Base-by-base conservation (phyloP, 371 early-diverging fungal genomes). In the Rhizomucor miehei region DNA sequence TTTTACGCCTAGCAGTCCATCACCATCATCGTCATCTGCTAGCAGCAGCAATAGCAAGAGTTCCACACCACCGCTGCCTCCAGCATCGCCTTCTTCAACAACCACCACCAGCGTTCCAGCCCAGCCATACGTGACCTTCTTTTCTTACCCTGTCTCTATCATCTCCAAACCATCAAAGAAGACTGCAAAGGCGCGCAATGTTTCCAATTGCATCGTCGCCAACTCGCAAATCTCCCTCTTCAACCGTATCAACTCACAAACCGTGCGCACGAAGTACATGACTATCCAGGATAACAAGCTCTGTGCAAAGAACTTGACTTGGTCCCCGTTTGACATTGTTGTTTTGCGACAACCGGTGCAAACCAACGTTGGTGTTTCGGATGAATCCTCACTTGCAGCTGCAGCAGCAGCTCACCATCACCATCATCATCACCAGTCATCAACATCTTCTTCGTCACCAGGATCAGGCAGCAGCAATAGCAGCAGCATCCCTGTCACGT, bases 91-190 rank as follows among this genome's bases (percentile, higher is more conserved):
- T 16, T 29, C 29, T 29, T 29, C 3, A 3, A 5, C 29, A 29
- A 29, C 29, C 29, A 5, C 29, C 29, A 5, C 29, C 29, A 5
- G 5, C 29, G 3, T 8, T 37, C 23, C 39, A 8, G 14, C 16
- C 10, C 55, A 69, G 44, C 61, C 80, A 54, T 62, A 71, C 56
- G 86, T 86, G 10, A 78, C 80, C 10, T 88, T 89, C 39, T 80
- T 81, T 55, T 89, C 90, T 8, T 63, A 71, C 11, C 86, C 90
- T 0, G 85, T 92, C 35, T 65, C 84, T 6, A 89, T 93, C 62
- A 89, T 93, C 36, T 92, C 92, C 50, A 93, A 93, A 66, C 93
- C 93, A 10, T 87, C 87, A 45, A 92, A 91, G 65, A 93, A 93
- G 75, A 88, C 87, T 0, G 82, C 87, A 50, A 90, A 89, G 66